Evolutionary conservation across 2,329 filamentous ascomycete genomes (phyloP).

Genomic region (Alternaria sp.): DNA sequence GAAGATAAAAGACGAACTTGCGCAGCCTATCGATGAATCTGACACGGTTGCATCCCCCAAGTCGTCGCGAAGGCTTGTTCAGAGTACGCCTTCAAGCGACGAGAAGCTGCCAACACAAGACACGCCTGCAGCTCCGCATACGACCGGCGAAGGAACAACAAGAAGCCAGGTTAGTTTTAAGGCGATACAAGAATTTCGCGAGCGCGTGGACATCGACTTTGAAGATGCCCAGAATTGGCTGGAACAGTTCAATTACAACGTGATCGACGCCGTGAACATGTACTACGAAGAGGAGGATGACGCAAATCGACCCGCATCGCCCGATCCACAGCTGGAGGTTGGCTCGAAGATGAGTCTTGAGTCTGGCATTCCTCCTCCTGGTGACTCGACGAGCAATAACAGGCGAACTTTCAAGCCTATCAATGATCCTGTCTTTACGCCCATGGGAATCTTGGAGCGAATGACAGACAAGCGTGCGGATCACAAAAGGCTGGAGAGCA

Average conservation of each 20-base stretch:
- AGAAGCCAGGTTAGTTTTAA: not conserved
- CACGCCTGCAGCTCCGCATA: not conserved
- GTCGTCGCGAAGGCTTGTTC: not conserved
- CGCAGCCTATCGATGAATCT: not conserved
- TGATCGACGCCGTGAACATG: not conserved
- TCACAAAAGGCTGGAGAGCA: not conserved
- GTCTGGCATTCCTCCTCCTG: not conserved
- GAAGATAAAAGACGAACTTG: constrained; percentile 4
- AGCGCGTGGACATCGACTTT: not conserved
- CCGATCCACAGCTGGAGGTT: not conserved
- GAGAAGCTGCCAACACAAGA: not conserved
- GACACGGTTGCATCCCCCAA: not conserved
- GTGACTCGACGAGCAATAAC: not conserved
- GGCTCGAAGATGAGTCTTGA: not conserved
- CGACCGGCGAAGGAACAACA: not conserved
- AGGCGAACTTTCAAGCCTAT: not conserved
- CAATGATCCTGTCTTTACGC: not conserved
- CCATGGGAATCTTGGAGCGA: not conserved
- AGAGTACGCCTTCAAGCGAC: not conserved
- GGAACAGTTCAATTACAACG: not conserved
- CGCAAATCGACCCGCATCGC: too few relatives aligned
- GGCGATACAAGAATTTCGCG: not conserved
- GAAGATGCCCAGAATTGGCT: not conserved
- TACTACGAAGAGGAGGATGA: not conserved
- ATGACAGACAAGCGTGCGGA: not conserved